Percentiles rank a stretch among this genome's conserved stretches.
phyloP scores from a whole-genome alignment of 306 rosid genomes.

The Inga oerstediana region DNA sequence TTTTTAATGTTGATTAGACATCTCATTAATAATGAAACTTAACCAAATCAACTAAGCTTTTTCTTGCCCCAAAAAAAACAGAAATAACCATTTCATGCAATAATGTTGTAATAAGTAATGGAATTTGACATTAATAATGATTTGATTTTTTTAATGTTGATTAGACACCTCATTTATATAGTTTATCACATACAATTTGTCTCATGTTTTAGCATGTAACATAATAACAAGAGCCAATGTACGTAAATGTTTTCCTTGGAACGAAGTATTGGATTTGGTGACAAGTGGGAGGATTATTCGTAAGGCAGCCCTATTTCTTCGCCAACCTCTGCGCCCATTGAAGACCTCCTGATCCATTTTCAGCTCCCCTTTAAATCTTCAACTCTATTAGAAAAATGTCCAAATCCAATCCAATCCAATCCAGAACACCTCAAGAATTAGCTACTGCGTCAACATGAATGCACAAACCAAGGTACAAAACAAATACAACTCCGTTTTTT shows the following conservation, averaged over 20 bases:
- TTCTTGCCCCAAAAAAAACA: too few relatives aligned
- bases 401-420: constrained; percentile 6
- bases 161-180: neutral
- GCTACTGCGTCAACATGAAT: constrained; percentile 33
- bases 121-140: neutral
- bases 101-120: neutral
- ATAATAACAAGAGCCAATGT: neutral
- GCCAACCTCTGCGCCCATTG: constrained; percentile 31
- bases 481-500: neutral
- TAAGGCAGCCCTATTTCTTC: constrained; percentile 29
- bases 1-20: neutral
- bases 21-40: neutral
- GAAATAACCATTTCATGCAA: neutral
- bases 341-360: constrained; percentile 19
- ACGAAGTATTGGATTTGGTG: neutral
- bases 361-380: constrained; percentile 6
- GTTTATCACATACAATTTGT: too few relatives aligned
- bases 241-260: neutral
- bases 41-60: too few relatives aligned
- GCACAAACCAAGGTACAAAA: constrained; percentile 18
- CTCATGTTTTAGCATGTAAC: neutral
- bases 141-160: neutral
- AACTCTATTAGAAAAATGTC: neutral
- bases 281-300: neutral
- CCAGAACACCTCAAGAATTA: constrained; percentile 20